These are phyloP conservation scores for Botrytis aclada DNA, from an alignment of 2,329 filamentous ascomycete genomes.

Conservation along the genomic window DNA sequence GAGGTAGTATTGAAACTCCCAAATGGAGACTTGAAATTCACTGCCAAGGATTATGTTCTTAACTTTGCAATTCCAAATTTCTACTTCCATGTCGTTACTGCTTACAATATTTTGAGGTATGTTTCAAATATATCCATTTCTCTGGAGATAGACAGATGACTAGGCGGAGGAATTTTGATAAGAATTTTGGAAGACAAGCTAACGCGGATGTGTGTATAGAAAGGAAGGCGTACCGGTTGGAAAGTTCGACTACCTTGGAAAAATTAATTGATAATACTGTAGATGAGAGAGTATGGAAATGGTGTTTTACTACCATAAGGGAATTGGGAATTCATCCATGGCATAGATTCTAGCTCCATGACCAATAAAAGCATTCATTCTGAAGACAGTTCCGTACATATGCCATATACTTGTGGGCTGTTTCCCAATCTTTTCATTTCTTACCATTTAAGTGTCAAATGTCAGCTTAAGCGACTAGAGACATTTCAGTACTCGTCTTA, in stretches of 20 bases:
- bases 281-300: background rate
- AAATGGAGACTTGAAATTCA: conserved; percentile 41
- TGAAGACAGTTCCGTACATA: background rate
- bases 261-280: background rate
- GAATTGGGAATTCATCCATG: background rate
- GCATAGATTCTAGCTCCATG: background rate
- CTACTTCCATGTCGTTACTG: conserved; percentile 59
- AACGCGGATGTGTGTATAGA: background rate
- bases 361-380: background rate
- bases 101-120: conserved; percentile 59
- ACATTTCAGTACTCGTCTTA: background rate
- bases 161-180: background rate
- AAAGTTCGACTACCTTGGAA: conserved; percentile 54
- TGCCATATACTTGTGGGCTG: background rate
- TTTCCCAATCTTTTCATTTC: background rate
- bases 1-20: conserved; percentile 41
- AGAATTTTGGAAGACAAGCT: background rate
- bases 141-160: background rate
- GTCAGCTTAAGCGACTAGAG: background rate
- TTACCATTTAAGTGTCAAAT: background rate
- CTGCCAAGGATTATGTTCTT: conserved; percentile 45
- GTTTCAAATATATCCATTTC: background rate
- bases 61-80: conserved; percentile 56
- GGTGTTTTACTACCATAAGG: background rate
- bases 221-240: conserved; percentile 54